Evolutionary conservation across 768 basidiomycete genomes (phyloP), one percentile per base, ranked within the genome.

Genomic region (Lentinula edodes): DNA sequence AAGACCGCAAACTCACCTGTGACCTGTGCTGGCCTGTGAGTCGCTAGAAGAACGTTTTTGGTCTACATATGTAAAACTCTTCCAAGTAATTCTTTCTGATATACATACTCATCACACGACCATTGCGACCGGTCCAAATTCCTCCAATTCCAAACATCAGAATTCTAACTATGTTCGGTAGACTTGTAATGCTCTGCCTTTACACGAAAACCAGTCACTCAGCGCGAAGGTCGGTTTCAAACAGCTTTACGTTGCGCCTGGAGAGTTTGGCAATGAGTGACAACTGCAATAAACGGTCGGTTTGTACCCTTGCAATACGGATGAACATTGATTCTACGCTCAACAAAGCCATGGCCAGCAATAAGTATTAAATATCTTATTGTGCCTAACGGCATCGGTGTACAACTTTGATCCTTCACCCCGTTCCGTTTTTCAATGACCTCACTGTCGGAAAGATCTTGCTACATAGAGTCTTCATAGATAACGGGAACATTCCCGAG

Each of bases 401-500:
- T 9, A 10, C 46, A 18, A 7, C 20, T 9, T 9, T 6, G 43
- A 45, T 45, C 43, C 15, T 45, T 45, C 16, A 45, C 18, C 15
- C 15, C 36, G 20, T 55, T 55, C 58, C 46, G 34, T 51, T 43
- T 28, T 34, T 18, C 38, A 48, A 59, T 59, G 45, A 59, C 58
- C 58, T 59, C 46, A 50, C 46, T 39, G 5, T 51, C 58, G 58
- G 58, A n/a, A 32, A 46, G 56, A 16, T 58, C 20, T 9, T 48
- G 18, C 54, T 43, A 18, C 13, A 53, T 16, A n/a, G 35, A 54
- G 43, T 36, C 10, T 57, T 20, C 16, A 34, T 28, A 34, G 50
- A 60, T 60, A 60, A 41, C 59, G 59, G 59, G 52, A 59, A 50
- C 58, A 48, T 9, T 52, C 28, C 59, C 59, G 59, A 60, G 35